Evolutionary conservation across 2,329 filamentous ascomycete genomes (phyloP).

Genomic region (Anisogramma anomala): DNA sequence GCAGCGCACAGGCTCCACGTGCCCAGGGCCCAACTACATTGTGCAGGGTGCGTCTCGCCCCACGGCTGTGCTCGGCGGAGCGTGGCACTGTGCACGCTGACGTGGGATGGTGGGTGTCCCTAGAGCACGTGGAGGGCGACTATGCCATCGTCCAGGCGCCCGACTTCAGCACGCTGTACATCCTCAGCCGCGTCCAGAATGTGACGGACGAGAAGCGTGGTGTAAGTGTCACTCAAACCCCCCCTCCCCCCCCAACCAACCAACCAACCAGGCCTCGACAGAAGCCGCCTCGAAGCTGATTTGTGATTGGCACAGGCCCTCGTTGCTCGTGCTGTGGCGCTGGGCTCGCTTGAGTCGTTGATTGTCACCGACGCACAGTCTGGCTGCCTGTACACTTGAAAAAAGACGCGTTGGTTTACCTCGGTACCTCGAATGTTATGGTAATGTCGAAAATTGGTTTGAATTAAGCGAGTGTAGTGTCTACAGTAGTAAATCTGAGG

Average conservation of each 20-base stretch:
- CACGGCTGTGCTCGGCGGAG: too few relatives aligned
- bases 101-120: too few relatives aligned
- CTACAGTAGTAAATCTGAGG: too few relatives aligned
- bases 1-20: slow-evolving; percentile 9
- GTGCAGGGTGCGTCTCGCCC: slow-evolving; percentile 18
- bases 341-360: slow-evolving; percentile 6
- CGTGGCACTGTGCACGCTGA: too few relatives aligned
- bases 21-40: slow-evolving; percentile 17
- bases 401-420: too few relatives aligned
- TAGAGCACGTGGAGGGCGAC: slow-evolving; percentile 15
- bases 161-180: slow-evolving; percentile 13
- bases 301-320: slow-evolving; percentile 1
- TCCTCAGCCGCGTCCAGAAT: slow-evolving; percentile 16
- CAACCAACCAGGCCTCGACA: too few relatives aligned
- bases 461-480: too few relatives aligned
- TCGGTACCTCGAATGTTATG: too few relatives aligned
- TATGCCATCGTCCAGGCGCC: slow-evolving; percentile 17
- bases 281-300: too few relatives aligned
- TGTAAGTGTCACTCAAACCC: slow-evolving; percentile 10
- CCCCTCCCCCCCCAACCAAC: background rate
- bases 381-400: slow-evolving; percentile 11
- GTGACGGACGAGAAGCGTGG: slow-evolving; percentile 11
- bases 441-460: too few relatives aligned
- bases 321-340: slow-evolving; percentile 7
- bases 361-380: slow-evolving; percentile 9